A percentile compares a stretch with the other conserved stretches of the same genome.
These are phyloP conservation scores for Tagetes erecta DNA, from an alignment of 129 eudicot species.

Conservation along the genomic window DNA sequence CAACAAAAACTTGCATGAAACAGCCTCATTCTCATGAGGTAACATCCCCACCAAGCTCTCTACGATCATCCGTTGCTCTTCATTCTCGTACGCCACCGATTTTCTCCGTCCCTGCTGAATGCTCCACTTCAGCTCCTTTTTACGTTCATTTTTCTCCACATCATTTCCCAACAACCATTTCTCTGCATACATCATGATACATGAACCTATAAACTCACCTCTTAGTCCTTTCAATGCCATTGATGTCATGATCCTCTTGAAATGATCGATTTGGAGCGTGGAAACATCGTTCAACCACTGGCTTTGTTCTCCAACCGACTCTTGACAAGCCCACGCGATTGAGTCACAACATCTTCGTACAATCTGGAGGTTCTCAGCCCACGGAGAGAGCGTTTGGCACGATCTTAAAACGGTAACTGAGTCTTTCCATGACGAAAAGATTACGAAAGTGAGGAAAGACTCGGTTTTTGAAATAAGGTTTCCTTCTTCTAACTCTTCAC, in stretches of 20 bases:
- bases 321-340: conserved; percentile 46
- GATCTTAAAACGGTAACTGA: conserved; percentile 61
- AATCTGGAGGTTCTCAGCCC: conserved; percentile 89
- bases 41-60: conserved; percentile 65
- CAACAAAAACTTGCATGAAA: conserved; percentile 67
- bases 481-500: conserved; percentile 78
- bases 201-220: conserved; percentile 59
- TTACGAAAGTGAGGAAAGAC: conserved; percentile 75
- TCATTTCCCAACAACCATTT: conserved; percentile 63
- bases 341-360: conserved; percentile 80
- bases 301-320: conserved; percentile 25
- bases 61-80: conserved; percentile 50
- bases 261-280: conserved; percentile 64
- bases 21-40: conserved; percentile 63
- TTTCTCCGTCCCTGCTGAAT: conserved; percentile 41
- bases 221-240: conserved; percentile 47
- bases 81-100: conserved; percentile 28
- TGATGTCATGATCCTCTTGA: conserved; percentile 54
- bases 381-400: conserved; percentile 72
- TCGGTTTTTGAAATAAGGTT: conserved; percentile 74
- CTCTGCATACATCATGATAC: conserved; percentile 63
- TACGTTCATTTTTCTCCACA: conserved; percentile 24
- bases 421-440: conserved; percentile 81
- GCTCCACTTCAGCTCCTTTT: conserved; percentile 53
- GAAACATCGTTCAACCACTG: conserved; percentile 62